phyloP scores from a whole-genome alignment of 371 early-diverging fungal species.

The Globomyces sp. region DNA sequence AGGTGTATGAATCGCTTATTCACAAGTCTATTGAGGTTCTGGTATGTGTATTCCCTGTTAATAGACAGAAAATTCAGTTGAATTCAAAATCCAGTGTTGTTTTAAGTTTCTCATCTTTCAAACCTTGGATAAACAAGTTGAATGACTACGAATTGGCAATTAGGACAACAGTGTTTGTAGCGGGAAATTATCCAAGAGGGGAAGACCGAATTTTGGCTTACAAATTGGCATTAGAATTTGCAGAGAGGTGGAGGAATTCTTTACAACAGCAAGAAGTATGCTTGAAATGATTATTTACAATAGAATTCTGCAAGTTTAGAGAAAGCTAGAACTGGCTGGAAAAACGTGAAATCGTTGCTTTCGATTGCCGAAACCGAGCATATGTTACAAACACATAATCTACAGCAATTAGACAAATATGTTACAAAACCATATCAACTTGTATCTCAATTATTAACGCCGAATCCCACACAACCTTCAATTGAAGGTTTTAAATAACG shows the following conservation, averaged over 20 bases:
- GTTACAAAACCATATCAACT: conserved; percentile 10
- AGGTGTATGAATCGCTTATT: conserved; percentile 52
- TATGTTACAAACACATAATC: conserved; percentile 2
- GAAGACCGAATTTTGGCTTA: conserved; percentile 40
- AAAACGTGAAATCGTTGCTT: conserved; percentile 13
- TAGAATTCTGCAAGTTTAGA: conserved; percentile 21
- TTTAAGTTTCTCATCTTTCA: conserved; percentile 34
- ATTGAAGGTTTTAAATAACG: not conserved
- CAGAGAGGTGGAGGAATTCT: conserved; percentile 24
- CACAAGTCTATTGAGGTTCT: conserved; percentile 39
- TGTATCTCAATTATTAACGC: conserved; percentile 13
- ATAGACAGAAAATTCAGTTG: conserved; percentile 3
- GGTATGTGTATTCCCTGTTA: conserved; percentile 12
- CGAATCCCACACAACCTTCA: not conserved
- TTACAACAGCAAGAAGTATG: not conserved
- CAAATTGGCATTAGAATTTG: conserved; percentile 28
- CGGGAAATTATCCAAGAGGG: conserved; percentile 38
- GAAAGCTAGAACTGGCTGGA: conserved; percentile 14
- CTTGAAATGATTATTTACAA: not conserved
- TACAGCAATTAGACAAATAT: not conserved
- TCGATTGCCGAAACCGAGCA: conserved; percentile 10
- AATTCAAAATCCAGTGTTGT: not conserved
- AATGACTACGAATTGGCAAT: conserved; percentile 28
- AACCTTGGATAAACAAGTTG: conserved; percentile 30
- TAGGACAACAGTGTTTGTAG: conserved; percentile 28